Conservation (phyloP, 345 rosid species). For the Gossypium thurberi region DNA sequence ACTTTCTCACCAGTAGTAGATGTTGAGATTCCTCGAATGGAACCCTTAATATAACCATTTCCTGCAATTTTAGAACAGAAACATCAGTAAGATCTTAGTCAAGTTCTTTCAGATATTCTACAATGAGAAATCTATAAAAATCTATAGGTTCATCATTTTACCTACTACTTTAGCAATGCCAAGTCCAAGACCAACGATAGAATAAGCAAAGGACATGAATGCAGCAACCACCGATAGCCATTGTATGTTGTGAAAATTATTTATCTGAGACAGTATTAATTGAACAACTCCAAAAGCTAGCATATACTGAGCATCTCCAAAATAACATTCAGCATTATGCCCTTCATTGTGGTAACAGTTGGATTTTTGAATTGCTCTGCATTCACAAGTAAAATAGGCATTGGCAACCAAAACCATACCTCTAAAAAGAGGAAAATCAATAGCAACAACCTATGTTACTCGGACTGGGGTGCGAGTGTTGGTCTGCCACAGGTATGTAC, state of each 20-base stretch:
- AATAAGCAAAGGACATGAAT: slow-evolving; percentile 46
- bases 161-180: slow-evolving; percentile 39
- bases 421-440: neutral
- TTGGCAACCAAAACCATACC: neutral
- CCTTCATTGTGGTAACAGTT: slow-evolving; percentile 46
- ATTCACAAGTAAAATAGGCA: neutral
- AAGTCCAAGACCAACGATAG: slow-evolving; percentile 46
- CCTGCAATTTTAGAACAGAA: slow-evolving; percentile 21
- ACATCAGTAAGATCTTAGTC: neutral
- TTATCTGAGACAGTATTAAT: slow-evolving; percentile 42
- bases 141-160: neutral
- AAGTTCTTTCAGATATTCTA: neutral
- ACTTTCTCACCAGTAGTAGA: slow-evolving; percentile 25
- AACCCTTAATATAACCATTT: slow-evolving; percentile 40
- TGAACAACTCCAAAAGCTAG: slow-evolving; percentile 45
- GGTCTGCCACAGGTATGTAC: neutral
- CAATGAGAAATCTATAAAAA: neutral
- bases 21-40: slow-evolving; percentile 38
- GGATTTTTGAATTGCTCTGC: slow-evolving; percentile 47
- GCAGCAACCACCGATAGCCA: slow-evolving; percentile 55
- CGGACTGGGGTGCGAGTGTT: neutral
- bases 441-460: neutral
- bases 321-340: slow-evolving; percentile 34
- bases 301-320: slow-evolving; percentile 30
- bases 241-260: slow-evolving; percentile 43